phyloP scores from a whole-genome alignment of 1,284 basidiomycete genomes.

The Pterulicium gracile region DNA sequence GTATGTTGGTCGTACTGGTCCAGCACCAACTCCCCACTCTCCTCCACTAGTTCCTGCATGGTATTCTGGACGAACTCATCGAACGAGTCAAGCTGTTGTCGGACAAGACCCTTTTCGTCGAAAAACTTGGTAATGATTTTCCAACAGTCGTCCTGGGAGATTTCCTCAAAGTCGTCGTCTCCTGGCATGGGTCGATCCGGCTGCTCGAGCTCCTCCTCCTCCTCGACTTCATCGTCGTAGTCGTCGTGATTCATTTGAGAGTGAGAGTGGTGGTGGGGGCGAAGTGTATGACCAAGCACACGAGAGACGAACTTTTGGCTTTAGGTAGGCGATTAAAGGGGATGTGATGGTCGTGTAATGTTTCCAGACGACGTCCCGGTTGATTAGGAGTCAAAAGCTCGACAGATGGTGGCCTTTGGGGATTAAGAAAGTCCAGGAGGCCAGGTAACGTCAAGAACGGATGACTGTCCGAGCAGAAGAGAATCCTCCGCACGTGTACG shows the following conservation, averaged over 20 bases:
- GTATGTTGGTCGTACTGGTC: slow-evolving; percentile 96
- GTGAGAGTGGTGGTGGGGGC: slow-evolving; percentile 43
- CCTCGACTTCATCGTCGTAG: slow-evolving; percentile 55
- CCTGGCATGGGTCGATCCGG: background rate
- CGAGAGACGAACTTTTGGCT: slow-evolving; percentile 37
- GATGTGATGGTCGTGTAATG: background rate
- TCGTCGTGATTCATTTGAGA: slow-evolving; percentile 49
- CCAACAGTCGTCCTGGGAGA: slow-evolving; percentile 94
- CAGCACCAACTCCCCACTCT: slow-evolving; percentile 87
- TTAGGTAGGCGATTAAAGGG: background rate
- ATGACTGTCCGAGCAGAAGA: slow-evolving; percentile 1
- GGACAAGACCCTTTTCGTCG: slow-evolving; percentile 93
- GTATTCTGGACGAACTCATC: slow-evolving; percentile 99
- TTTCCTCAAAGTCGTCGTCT: slow-evolving; percentile 15
- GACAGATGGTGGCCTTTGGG: background rate
- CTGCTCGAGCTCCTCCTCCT: slow-evolving; percentile 40
- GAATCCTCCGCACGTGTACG: background rate
- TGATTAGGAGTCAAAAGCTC: background rate
- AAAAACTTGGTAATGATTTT: slow-evolving; percentile 95
- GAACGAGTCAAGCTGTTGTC: slow-evolving; percentile 97
- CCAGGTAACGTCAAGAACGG: too few species aligned
- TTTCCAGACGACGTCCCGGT: background rate
- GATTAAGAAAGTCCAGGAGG: too few species aligned
- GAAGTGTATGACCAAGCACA: slow-evolving; percentile 14
- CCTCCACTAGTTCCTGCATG: slow-evolving; percentile 99